These are phyloP conservation scores for Blastobotrys capitulatus DNA, from an alignment of 1,139 yeast species.

Conservation along the genomic window DNA sequence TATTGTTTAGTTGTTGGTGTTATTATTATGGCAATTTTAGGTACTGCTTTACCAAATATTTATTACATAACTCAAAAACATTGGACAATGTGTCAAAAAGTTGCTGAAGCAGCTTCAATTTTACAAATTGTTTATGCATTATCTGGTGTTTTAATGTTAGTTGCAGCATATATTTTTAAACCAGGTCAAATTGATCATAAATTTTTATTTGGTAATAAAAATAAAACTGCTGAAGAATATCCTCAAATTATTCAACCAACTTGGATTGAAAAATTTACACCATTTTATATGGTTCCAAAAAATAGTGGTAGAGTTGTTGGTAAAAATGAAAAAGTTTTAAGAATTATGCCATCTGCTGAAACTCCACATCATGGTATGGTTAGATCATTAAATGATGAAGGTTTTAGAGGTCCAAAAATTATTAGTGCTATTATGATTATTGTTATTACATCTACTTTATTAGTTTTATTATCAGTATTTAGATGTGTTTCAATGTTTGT, in stretches of 20 bases:
- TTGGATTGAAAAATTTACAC: constrained; percentile 68
- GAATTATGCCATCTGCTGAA: constrained; percentile 6
- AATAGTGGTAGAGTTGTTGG: constrained; percentile 16
- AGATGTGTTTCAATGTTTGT: constrained; percentile 53
- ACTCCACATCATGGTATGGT: constrained; percentile 11
- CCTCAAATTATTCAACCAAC: constrained; percentile 62
- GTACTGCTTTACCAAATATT: constrained; percentile 59
- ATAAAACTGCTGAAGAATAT: constrained; percentile 29
- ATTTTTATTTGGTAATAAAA: constrained; percentile 32
- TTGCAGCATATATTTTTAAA: constrained; percentile 48
- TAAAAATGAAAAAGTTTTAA: constrained; percentile 3
- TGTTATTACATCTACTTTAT: constrained; percentile 43
- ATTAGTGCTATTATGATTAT: constrained; percentile 31
- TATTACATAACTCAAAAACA: constrained; percentile 46
- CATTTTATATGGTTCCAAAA: constrained; percentile 36
- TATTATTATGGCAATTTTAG: constrained; percentile 61
- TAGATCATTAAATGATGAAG: constrained; percentile 5
- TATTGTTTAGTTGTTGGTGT: constrained; percentile 57
- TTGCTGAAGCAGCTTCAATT: constrained; percentile 54
- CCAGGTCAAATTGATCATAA: constrained; percentile 46
- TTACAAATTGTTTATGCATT: constrained; percentile 53
- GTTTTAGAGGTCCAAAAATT: constrained; percentile 8
- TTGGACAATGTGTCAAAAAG: constrained; percentile 50
- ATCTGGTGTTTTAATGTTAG: constrained; percentile 47
- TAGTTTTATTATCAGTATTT: constrained; percentile 51